Conservation (phyloP, 306 rosid genomes). For the Amphicarpaea edgeworthii region DNA sequence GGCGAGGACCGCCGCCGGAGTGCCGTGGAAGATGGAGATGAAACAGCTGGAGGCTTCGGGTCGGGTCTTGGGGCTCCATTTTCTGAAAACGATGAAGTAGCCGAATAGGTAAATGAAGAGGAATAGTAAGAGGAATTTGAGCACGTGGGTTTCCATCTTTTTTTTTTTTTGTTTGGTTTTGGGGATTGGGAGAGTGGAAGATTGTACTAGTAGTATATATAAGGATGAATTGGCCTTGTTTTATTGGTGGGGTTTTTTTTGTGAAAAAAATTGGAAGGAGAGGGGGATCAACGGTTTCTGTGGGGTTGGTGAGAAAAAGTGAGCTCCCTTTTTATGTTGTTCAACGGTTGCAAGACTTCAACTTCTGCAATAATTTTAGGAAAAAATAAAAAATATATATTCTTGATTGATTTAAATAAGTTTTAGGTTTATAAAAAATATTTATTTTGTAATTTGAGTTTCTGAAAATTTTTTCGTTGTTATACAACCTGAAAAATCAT, state of each 20-base stretch:
- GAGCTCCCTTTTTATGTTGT: neutral
- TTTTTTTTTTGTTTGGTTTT: neutral
- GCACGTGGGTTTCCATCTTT: conserved; percentile 20
- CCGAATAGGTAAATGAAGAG: conserved; percentile 55
- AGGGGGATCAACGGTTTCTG: neutral
- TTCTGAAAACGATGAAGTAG: conserved; percentile 65
- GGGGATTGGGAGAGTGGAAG: neutral
- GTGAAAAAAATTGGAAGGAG: neutral
- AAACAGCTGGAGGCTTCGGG: conserved; percentile 78
- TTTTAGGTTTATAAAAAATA: no score
- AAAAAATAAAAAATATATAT: no score
- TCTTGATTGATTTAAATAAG: no score
- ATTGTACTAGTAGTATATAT: no score
- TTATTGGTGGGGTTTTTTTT: neutral
- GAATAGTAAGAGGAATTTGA: conserved; percentile 54
- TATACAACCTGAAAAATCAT: no score
- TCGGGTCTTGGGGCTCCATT: conserved; percentile 75
- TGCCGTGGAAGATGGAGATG: conserved; percentile 73
- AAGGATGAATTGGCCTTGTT: neutral
- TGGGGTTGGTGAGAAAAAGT: neutral
- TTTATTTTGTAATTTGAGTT: no score
- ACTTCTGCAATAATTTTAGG: no score
- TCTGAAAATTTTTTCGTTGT: no score
- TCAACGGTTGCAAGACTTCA: neutral
- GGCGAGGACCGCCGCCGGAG: conserved; percentile 68